phyloP scores from a whole-genome alignment of 2,329 filamentous ascomycete genomes.

The Aspergillus sp. region DNA sequence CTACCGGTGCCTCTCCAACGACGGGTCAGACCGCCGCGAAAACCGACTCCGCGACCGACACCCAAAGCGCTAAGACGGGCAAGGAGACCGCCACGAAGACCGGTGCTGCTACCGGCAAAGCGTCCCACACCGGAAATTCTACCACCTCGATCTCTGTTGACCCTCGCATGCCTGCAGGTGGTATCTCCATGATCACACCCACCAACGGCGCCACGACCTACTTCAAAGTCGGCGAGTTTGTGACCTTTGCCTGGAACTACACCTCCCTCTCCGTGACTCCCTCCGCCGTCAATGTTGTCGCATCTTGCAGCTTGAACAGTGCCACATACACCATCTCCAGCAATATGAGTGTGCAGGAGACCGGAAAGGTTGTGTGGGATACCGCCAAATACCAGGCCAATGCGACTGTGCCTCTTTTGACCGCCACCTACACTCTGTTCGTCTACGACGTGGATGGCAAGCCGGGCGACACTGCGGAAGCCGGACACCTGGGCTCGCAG shows the following conservation, averaged over 20 bases:
- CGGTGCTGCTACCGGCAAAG: slow-evolving; percentile 11
- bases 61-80: slow-evolving; percentile 16
- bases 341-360: slow-evolving; percentile 56
- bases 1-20: slow-evolving; percentile 14
- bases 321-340: slow-evolving; percentile 60
- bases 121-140: slow-evolving; percentile 20
- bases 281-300: slow-evolving; percentile 59
- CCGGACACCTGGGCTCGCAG: slow-evolving; percentile 56
- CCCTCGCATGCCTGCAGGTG: slow-evolving; percentile 55
- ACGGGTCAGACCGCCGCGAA: slow-evolving; percentile 12
- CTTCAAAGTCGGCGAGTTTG: slow-evolving; percentile 62
- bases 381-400: slow-evolving; percentile 53
- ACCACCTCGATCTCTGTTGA: slow-evolving; percentile 47
- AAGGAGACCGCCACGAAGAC: slow-evolving; percentile 16
- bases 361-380: slow-evolving; percentile 58
- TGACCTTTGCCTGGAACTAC: slow-evolving; percentile 69
- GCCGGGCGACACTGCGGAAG: slow-evolving; percentile 48
- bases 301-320: slow-evolving; percentile 58
- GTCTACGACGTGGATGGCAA: slow-evolving; percentile 58
- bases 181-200: slow-evolving; percentile 62
- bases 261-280: slow-evolving; percentile 61
- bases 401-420: slow-evolving; percentile 51
- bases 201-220: slow-evolving; percentile 51
- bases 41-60: slow-evolving; percentile 16
- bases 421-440: slow-evolving; percentile 62